phyloP scores from a whole-genome alignment of 108 stramenopile genomes.

The Licmophora abbreviata region DNA sequence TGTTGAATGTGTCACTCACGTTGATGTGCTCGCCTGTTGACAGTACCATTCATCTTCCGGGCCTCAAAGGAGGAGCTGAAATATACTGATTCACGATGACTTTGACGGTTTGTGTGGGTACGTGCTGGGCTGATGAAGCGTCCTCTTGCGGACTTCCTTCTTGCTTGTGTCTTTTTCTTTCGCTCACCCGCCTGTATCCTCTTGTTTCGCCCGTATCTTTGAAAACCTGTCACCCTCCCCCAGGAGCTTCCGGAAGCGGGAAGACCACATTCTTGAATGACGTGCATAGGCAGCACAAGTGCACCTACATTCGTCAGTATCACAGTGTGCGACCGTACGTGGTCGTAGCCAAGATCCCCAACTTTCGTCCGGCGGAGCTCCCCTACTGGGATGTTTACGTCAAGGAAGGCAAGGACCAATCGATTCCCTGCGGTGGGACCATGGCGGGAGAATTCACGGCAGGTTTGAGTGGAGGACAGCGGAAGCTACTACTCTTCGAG shows the following conservation, averaged over 20 bases:
- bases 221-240: neutral
- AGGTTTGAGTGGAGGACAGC: conserved; percentile 55
- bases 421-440: conserved; percentile 54
- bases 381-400: conserved; percentile 66
- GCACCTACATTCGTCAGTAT: conserved; percentile 69
- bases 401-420: conserved; percentile 36
- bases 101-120: too few species aligned
- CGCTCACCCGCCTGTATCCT: neutral
- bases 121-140: too few species aligned
- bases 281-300: conserved; percentile 55
- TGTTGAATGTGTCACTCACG: too few species aligned
- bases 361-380: conserved; percentile 54
- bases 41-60: too few species aligned
- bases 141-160: too few species aligned
- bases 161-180: neutral
- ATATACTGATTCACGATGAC: too few species aligned
- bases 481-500: conserved; percentile 60
- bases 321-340: conserved; percentile 66
- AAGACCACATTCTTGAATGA: conserved; percentile 72
- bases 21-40: too few species aligned
- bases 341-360: conserved; percentile 43
- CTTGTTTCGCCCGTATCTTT: neutral
- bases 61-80: too few species aligned
- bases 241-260: conserved; percentile 21
- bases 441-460: conserved; percentile 65